Evolutionary conservation across 495 filamentous ascomycete species (phyloP).

Genomic region (Aspergillus diversus): DNA sequence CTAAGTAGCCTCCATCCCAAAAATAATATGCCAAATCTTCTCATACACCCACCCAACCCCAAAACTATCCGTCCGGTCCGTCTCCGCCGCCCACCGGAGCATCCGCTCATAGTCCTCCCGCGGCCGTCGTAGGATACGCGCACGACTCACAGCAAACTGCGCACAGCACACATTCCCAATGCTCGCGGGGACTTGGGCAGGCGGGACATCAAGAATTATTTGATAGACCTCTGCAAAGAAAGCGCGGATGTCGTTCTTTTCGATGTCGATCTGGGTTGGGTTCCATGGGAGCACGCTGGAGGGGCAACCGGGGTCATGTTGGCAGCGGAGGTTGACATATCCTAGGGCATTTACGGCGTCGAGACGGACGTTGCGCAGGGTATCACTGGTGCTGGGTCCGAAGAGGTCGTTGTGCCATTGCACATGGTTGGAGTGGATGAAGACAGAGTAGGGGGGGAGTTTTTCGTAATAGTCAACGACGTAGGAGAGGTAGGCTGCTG

Average conservation of each 20-base stretch:
- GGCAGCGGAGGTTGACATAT: constrained; percentile 45
- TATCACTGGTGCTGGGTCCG: constrained; percentile 34
- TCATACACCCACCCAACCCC: constrained; percentile 50
- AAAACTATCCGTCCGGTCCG: constrained; percentile 39
- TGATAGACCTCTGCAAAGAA: constrained; percentile 41
- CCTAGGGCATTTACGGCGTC: constrained; percentile 43
- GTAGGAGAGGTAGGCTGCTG: constrained; percentile 45
- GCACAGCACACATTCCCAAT: constrained; percentile 55
- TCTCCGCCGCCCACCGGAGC: constrained; percentile 41
- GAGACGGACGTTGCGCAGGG: constrained; percentile 35
- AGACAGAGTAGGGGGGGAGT: constrained; percentile 42
- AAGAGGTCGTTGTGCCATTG: constrained; percentile 52
- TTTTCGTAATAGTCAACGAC: constrained; percentile 41
- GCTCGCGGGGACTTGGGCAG: constrained; percentile 36
- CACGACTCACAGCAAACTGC: constrained; percentile 52
- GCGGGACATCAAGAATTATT: constrained; percentile 31
- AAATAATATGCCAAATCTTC: constrained; percentile 48
- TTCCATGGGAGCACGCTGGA: constrained; percentile 33
- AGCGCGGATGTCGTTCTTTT: constrained; percentile 40
- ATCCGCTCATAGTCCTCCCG: constrained; percentile 47
- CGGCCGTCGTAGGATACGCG: constrained; percentile 41
- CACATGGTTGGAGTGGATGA: constrained; percentile 43
- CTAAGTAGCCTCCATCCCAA: constrained; percentile 44
- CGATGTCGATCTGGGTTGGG: constrained; percentile 38
- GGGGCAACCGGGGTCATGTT: constrained; percentile 43